Base-by-base conservation (phyloP, 2,329 filamentous ascomycete genomes). In the Tolypocladium tropicale region DNA sequence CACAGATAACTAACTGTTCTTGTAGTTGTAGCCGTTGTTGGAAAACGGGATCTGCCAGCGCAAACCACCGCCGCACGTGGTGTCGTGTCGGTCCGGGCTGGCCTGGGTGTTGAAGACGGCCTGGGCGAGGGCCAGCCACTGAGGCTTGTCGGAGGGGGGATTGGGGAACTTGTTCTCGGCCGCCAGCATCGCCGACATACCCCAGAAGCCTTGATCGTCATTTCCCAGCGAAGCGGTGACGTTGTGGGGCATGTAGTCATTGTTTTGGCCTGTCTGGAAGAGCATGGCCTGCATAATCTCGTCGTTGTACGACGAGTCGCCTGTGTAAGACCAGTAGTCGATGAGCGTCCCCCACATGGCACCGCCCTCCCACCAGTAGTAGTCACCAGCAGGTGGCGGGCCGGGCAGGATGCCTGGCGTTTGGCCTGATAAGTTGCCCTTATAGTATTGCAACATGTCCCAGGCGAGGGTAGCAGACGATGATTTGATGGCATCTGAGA, bases 21-120 rank as follows among this genome's bases (percentile, higher is more conserved):
- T 94, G 76, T 92, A 91, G 65, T 85, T 78, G 69, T 89, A 93
- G 36, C 89, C 89, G 50, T 77, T 79, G 67, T 92, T 90, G 62
- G 86, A 84, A 6, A 80, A 75, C 61, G 84, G 89, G 58, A 93
- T 88, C 73, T 93, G 89, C 87, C 87, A 90, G 62, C 86, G 78
- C 59, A 92, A 69, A 23, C 88, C 89, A 49, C 78, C 79, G 57
- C 82, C 83, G 21, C 76, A 77, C 0, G 70, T 70, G 0, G 73
- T 69, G 10, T 76, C 76, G 64, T 89, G 84, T 74, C 86, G 86
- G 50, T 82, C 77, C 2, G 74, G 71, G 23, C 65, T 67, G 2
- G 78, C 80, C 53, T 77, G 74, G 1, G 77, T 78, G 62, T 85
- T 83, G 64, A 82, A 92, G 21, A 89, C 82, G 37, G 78, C 81